A percentile compares a stretch with the other conserved stretches of the same genome.
phyloP scores from a whole-genome alignment of 352 stramenopile species.

The Globisporangium recalcitrans region DNA sequence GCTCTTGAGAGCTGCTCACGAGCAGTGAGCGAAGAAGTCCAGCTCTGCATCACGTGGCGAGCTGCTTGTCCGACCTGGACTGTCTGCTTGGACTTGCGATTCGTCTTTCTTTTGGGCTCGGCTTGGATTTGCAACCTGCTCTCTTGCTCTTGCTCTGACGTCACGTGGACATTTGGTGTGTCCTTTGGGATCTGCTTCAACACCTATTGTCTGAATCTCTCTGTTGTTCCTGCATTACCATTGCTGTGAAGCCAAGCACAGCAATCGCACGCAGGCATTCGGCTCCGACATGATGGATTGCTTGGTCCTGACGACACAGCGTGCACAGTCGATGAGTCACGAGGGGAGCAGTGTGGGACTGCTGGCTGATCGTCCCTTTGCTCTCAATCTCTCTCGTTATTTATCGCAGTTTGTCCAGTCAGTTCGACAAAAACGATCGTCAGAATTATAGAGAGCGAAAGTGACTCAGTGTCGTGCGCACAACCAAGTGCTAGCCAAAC shows the following conservation, averaged over 20 bases:
- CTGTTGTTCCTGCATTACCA: neutral
- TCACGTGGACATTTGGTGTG: neutral
- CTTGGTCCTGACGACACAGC: neutral
- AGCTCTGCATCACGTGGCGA: neutral
- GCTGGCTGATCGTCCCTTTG: neutral
- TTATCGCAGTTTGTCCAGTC: neutral
- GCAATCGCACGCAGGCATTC: too few species aligned
- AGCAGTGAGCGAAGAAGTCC: too few species aligned
- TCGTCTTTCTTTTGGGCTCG: neutral
- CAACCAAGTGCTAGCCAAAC: neutral
- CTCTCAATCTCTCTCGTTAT: neutral
- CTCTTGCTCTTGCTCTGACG: neutral
- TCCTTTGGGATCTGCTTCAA: neutral
- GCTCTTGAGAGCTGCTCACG: neutral
- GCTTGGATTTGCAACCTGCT: neutral
- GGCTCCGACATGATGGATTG: neutral
- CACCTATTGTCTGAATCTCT: neutral
- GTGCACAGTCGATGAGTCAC: neutral
- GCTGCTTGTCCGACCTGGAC: neutral
- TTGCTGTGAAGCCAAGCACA: too few species aligned
- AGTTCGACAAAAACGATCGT: neutral
- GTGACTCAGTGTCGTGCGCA: neutral
- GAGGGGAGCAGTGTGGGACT: neutral
- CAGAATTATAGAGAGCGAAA: neutral
- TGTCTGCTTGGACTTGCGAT: neutral